A percentile compares a stretch with the other conserved stretches of the same genome.
Evolutionary conservation across 192 early-diverging fungal genomes (phyloP).

Genomic region (Coemansia sp.): DNA sequence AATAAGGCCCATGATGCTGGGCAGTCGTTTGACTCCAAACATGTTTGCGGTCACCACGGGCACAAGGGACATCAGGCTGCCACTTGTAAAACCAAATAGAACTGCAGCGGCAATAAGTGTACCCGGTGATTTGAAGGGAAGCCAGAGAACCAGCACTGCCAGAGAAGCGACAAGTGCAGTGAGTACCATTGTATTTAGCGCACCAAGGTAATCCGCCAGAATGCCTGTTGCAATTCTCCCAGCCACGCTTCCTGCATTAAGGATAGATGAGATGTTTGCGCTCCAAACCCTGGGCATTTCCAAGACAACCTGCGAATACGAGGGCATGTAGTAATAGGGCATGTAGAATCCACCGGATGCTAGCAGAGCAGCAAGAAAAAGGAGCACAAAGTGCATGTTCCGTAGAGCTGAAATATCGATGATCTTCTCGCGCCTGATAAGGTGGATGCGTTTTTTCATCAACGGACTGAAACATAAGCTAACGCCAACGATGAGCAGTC

Average conservation of each 20-base stretch:
- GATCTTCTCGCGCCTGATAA: constrained; percentile 19
- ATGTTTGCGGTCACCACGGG: constrained; percentile 35
- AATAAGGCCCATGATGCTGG: constrained; percentile 37
- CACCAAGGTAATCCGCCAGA: constrained; percentile 22
- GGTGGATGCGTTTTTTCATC: constrained; percentile 27
- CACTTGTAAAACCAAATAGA: constrained; percentile 38
- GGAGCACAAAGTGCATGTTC: constrained; percentile 19
- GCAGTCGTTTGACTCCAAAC: constrained; percentile 33
- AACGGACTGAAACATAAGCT: constrained; percentile 8
- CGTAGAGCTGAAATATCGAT: constrained; percentile 15
- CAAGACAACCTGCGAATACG: constrained; percentile 18
- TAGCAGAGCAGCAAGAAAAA: constrained; percentile 18
- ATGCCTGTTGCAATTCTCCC: constrained; percentile 33
- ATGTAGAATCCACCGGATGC: constrained; percentile 17
- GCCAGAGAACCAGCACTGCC: constrained; percentile 36
- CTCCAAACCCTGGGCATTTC: constrained; percentile 20
- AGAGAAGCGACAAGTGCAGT: constrained; percentile 20
- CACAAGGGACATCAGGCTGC: constrained; percentile 32
- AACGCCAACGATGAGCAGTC: constrained; percentile 46
- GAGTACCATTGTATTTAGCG: constrained; percentile 23
- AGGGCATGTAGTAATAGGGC: constrained; percentile 25
- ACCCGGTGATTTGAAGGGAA: constrained; percentile 26
- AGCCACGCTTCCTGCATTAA: constrained; percentile 31
- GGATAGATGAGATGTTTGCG: constrained; percentile 32
- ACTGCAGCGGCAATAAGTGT: constrained; percentile 21